A percentile compares a stretch with the other conserved stretches of the same genome.
phyloP scores from a whole-genome alignment of 176 grass and related monocot genomes.

The Eragrostis nindensis region DNA sequence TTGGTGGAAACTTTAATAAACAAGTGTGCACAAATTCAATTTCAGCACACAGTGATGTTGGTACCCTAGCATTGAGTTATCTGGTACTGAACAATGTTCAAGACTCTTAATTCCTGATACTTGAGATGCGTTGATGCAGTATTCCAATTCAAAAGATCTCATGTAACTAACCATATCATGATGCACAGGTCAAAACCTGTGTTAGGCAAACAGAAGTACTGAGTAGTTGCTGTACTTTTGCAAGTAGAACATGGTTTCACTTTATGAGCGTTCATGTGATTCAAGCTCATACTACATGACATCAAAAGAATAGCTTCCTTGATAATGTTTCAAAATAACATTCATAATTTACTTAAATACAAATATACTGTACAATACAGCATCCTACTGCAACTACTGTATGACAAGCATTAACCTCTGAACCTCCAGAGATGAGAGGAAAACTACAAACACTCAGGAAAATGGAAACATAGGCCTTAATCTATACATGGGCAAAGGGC shows the following conservation, averaged over 20 bases:
- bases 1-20: no score
- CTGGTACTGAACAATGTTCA: no score
- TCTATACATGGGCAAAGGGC: slow-evolving; percentile 16
- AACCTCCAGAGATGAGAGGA: neutral
- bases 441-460: slow-evolving; percentile 31
- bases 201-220: no score
- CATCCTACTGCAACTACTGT: slow-evolving; percentile 4
- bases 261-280: neutral
- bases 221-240: neutral
- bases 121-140: no score
- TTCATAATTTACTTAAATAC: slow-evolving; percentile 43
- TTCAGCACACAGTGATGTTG: no score
- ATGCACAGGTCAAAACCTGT: no score
- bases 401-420: slow-evolving; percentile 30
- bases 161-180: no score
- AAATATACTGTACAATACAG: no score
- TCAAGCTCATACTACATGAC: neutral
- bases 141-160: no score
- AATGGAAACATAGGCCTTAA: slow-evolving; percentile 31
- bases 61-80: no score
- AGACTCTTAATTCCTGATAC: no score
- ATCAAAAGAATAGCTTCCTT: neutral
- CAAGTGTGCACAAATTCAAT: neutral
- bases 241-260: neutral
- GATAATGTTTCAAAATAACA: slow-evolving; percentile 17